Conservation (phyloP, 306 rosid species). For the Cicer judaicum region DNA sequence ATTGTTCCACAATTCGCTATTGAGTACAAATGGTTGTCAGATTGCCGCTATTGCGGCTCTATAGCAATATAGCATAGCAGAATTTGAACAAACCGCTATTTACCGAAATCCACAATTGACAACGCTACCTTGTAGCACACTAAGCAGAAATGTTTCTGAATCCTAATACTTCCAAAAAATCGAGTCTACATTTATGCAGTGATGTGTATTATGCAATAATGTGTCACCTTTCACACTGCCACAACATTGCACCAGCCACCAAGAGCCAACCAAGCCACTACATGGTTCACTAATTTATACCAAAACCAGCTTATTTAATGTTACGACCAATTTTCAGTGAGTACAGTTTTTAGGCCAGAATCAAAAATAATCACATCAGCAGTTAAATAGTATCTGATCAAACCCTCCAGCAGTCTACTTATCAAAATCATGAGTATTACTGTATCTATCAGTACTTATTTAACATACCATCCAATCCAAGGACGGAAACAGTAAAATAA, state of each 20-base stretch:
- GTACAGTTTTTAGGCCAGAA: not conserved
- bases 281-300: constrained; percentile 9
- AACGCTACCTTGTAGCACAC: too few relatives aligned
- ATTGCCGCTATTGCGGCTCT: too few relatives aligned
- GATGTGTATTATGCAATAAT: not conserved
- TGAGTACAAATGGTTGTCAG: too few relatives aligned
- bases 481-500: not conserved
- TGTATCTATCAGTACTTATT: not conserved
- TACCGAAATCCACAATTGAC: too few relatives aligned
- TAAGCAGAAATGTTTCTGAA: not conserved
- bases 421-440: not conserved
- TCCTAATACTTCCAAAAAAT: not conserved
- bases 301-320: not conserved
- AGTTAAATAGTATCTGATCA: not conserved
- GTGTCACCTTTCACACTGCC: not conserved
- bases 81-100: too few relatives aligned
- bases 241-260: constrained; percentile 1
- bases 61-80: too few relatives aligned
- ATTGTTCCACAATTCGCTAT: too few relatives aligned
- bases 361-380: constrained; percentile 17
- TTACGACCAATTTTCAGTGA: not conserved
- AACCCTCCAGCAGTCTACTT: not conserved
- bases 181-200: not conserved
- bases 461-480: not conserved
- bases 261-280: constrained; percentile 4